Base-by-base conservation (phyloP, 2,329 filamentous ascomycete genomes). In the Beauveria scarabaeidicola region DNA sequence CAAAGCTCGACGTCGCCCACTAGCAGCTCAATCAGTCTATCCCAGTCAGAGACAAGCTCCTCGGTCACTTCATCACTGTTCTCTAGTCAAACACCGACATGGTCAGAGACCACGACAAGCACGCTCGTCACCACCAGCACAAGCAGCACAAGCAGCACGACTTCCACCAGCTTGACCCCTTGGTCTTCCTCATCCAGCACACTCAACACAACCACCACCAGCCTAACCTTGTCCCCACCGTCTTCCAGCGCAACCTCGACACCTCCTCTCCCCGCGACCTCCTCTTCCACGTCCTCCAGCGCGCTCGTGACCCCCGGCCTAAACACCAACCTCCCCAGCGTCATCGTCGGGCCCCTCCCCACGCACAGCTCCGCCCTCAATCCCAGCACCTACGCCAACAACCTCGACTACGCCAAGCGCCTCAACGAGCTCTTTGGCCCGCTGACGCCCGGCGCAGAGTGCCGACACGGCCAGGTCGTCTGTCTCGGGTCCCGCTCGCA, bases 341-440 rank as follows among this genome's bases (percentile, higher is more conserved):
- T 71, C 32, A 72, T 70, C 29, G 66, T 67, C 36, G 69, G 63
- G 51, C 65, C 66, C n/a, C 66, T 73, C 27, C 69, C 72, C 3
- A 69, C 70, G 5, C 69, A 70, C 4, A 75, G 77, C 0, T 68
- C 71, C 3, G 75, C 73, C 1, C 73, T 81, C 3, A 66, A 75
- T 1, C 66, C 78, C 1, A 68, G 72, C 8, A 68, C 72, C 3
- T 77, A 79, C 56, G 73, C 74, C 2, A 69, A 68, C 57, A 81
- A 82, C 63, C 72, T 84, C 21, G 72, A 72, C 10, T 64, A 72
- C 40, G 78, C 79, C 10, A 69, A 72, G 44, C 60, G 68, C 3
- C 76, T 80, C 65, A 85, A 86, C 67, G 63, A 69, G 10, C 62
- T 78, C 25, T 83, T 80, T 62, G 71, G 73, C 27, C 67, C 64